Conservation (phyloP, 2,329 filamentous ascomycete species). For the Kalmusia sp. region DNA sequence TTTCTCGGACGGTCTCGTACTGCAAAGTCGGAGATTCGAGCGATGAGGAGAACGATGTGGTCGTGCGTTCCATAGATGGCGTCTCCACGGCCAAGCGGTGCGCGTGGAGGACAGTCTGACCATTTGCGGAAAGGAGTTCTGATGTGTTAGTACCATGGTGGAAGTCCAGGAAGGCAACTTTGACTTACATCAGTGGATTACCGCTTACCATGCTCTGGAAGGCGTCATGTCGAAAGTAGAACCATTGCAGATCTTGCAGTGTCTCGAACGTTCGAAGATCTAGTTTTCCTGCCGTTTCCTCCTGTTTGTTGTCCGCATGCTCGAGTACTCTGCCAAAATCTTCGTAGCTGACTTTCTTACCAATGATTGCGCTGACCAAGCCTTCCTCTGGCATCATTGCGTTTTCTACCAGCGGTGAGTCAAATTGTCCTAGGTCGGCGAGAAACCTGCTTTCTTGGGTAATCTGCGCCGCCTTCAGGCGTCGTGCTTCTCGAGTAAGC, state of each 20-base stretch:
- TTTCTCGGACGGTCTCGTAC: constrained; percentile 81
- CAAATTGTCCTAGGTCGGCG: constrained; percentile 37
- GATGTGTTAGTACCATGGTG: background rate
- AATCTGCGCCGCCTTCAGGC: constrained; percentile 62
- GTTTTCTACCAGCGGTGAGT: constrained; percentile 55
- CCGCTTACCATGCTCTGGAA: constrained; percentile 91
- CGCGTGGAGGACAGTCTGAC: constrained; percentile 87
- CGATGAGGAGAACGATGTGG: constrained; percentile 82
- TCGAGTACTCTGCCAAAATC: constrained; percentile 60
- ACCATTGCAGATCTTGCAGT: constrained; percentile 90
- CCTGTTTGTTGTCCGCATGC: constrained; percentile 32
- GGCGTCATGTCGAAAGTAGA: constrained; percentile 92
- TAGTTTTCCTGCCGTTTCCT: constrained; percentile 41
- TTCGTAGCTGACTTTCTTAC: constrained; percentile 65
- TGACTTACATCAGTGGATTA: constrained; percentile 79
- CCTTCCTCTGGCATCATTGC: constrained; percentile 50
- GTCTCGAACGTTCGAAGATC: constrained; percentile 84
- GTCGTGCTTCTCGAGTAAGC: constrained; percentile 75
- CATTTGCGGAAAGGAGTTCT: constrained; percentile 83
- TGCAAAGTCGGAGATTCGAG: constrained; percentile 79
- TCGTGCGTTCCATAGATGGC: constrained; percentile 89
- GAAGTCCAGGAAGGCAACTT: background rate
- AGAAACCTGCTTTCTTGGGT: constrained; percentile 47
- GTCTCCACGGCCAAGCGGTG: constrained; percentile 76
- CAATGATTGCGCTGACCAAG: constrained; percentile 66